Conservation (phyloP, 2,329 filamentous ascomycete genomes). For the Plectosphaerella sp. region DNA sequence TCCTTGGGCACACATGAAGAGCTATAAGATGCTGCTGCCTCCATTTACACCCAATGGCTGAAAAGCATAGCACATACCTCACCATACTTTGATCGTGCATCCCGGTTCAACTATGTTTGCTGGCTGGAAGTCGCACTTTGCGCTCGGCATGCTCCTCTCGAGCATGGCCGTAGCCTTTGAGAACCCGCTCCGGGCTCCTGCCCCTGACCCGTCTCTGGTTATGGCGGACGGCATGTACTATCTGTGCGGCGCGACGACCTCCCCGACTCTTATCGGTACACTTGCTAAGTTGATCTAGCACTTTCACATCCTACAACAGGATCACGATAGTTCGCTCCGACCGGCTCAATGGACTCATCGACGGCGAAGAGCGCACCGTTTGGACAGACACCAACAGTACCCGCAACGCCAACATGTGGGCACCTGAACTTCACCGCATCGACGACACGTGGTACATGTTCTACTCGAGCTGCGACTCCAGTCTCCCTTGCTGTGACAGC, state of each 20-base stretch:
- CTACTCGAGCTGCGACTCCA: constrained; percentile 11
- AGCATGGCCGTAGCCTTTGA: not conserved
- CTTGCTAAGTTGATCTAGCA: not conserved
- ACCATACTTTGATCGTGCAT: not conserved
- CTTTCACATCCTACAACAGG: not conserved
- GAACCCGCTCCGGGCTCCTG: constrained; percentile 1
- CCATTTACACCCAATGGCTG: too few species aligned
- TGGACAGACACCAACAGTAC: constrained; percentile 5
- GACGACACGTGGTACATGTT: constrained; percentile 14
- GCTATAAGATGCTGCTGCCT: too few species aligned
- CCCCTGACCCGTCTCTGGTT: constrained; percentile 1
- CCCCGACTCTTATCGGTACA: not conserved
- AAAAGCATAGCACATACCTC: too few species aligned
- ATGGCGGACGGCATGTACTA: constrained; percentile 1
- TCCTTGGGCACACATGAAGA: too few species aligned
- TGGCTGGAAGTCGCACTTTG: not conserved
- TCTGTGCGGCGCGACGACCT: not conserved
- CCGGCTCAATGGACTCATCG: not conserved
- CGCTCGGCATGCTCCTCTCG: not conserved
- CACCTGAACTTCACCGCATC: constrained; percentile 13
- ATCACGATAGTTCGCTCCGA: constrained; percentile 1
- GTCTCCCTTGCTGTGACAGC: constrained; percentile 6
- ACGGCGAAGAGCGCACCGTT: constrained; percentile 4
- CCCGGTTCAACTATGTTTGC: not conserved
- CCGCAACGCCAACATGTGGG: constrained; percentile 11